Conservation (phyloP, 2,329 filamentous ascomycete species). For the Neobulgaria alba region DNA sequence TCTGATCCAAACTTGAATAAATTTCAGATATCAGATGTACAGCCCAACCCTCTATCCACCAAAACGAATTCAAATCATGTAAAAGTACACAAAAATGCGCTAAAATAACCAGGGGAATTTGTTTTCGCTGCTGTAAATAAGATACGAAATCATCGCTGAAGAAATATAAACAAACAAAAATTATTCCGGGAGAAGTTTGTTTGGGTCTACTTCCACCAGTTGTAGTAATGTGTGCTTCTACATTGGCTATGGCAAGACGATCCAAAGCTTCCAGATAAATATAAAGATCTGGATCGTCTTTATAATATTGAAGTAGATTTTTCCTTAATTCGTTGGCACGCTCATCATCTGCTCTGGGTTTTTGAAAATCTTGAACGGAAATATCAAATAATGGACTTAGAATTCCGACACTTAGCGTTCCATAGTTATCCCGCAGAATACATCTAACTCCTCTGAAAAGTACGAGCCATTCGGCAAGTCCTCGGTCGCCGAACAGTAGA, state of each 20-base stretch:
- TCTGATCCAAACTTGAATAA: slow-evolving; percentile 26
- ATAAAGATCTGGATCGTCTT: slow-evolving; percentile 3
- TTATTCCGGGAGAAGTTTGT: slow-evolving; percentile 7
- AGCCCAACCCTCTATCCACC: slow-evolving; percentile 32
- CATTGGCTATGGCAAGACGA: slow-evolving; percentile 5
- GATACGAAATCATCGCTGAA: slow-evolving; percentile 21
- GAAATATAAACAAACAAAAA: slow-evolving; percentile 12
- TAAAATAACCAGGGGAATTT: slow-evolving; percentile 17
- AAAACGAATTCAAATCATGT: slow-evolving; percentile 27
- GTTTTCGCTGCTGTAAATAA: slow-evolving; percentile 16
- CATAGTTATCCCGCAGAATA: slow-evolving; percentile 25
- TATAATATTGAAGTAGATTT: slow-evolving; percentile 1
- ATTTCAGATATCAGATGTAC: slow-evolving; percentile 28
- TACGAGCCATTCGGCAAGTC: slow-evolving; percentile 30
- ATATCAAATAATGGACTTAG: slow-evolving; percentile 14
- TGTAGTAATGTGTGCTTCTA: not conserved
- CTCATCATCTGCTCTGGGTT: slow-evolving; percentile 3
- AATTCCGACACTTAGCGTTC: slow-evolving; percentile 15
- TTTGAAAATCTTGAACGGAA: slow-evolving; percentile 9
- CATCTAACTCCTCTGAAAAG: slow-evolving; percentile 29
- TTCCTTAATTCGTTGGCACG: slow-evolving; percentile 8
- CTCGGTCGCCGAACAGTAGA: slow-evolving; percentile 28
- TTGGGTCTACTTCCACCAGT: not conserved
- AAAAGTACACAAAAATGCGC: slow-evolving; percentile 30
- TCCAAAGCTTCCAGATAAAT: slow-evolving; percentile 8